Conservation (phyloP, 1,284 basidiomycete species). For the Xerocomus minutiporus region DNA sequence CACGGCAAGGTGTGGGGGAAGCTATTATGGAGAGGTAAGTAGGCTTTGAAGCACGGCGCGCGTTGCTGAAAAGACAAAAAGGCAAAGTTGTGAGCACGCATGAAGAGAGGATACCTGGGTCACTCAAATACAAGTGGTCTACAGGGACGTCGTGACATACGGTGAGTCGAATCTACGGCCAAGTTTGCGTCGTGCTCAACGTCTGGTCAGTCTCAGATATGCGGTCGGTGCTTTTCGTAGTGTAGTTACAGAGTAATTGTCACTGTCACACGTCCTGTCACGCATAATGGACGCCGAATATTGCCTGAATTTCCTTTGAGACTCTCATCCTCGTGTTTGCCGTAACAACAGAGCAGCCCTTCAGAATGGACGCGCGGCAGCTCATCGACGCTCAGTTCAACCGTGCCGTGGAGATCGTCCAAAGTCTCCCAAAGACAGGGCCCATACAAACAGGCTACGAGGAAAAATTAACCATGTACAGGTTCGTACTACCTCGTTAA, state of each 20-base stretch:
- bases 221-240: not conserved
- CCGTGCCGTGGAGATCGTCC: constrained; percentile 92
- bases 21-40: constrained; percentile 67
- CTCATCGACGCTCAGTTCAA: constrained; percentile 83
- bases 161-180: constrained; percentile 1
- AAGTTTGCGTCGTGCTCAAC: not conserved
- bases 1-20: constrained; percentile 78
- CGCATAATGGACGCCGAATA: constrained; percentile 1
- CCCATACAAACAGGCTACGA: constrained; percentile 97
- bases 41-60: not conserved
- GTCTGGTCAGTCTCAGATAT: not conserved
- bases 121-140: constrained; percentile 40
- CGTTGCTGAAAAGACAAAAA: constrained; percentile 9
- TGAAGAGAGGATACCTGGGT: constrained; percentile 37
- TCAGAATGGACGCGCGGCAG: constrained; percentile 52
- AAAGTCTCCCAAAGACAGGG: constrained; percentile 86
- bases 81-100: constrained; percentile 35
- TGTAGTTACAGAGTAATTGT: not conserved
- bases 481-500: constrained; percentile 41
- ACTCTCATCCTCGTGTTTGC: not conserved
- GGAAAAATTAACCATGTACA: constrained; percentile 94
- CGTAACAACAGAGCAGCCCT: not conserved
- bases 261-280: constrained; percentile 16
- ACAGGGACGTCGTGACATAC: constrained; percentile 26
- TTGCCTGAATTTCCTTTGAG: not conserved